Conservation (phyloP, 2,329 filamentous ascomycete species). For the Neonectria magnoliae region DNA sequence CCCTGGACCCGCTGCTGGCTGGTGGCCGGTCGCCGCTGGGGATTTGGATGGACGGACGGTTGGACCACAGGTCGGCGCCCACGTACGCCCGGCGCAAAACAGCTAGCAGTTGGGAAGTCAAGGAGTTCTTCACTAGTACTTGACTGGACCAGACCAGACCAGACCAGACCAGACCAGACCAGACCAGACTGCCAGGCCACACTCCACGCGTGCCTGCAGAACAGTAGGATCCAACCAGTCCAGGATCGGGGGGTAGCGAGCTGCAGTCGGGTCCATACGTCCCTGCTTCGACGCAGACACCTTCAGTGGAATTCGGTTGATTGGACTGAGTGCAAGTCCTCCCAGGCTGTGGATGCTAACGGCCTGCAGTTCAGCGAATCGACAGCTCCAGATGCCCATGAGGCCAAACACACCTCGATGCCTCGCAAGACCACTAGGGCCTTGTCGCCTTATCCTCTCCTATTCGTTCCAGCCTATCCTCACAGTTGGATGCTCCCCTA, state of each 20-base stretch:
- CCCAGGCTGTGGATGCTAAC: conserved; percentile 2
- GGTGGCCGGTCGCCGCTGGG: conserved; percentile 19
- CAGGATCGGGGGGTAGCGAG: conserved; percentile 4
- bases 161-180: not conserved
- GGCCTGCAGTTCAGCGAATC: conserved; percentile 12
- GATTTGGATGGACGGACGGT: conserved; percentile 10
- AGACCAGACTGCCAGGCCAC: conserved; percentile 3
- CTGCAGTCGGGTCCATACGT: not conserved
- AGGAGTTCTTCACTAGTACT: conserved; percentile 10
- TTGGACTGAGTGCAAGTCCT: not conserved
- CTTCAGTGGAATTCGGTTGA: not conserved
- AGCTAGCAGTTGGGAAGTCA: conserved; percentile 18
- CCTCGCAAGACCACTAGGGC: conserved; percentile 7
- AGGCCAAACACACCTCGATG: conserved; percentile 6
- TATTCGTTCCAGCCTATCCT: not conserved
- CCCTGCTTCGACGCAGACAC: conserved; percentile 6
- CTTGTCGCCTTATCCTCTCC: conserved; percentile 10
- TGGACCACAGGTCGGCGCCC: conserved; percentile 13
- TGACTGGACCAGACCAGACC: conserved; percentile 8
- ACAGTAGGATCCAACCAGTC: conserved; percentile 4
- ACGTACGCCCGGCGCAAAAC: conserved; percentile 18
- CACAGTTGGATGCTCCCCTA: not conserved
- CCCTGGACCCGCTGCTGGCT: conserved; percentile 19
- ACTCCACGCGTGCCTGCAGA: not conserved
- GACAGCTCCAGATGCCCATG: conserved; percentile 12